phyloP scores from a whole-genome alignment of 2,329 filamentous ascomycete species.

The Aspergillus sp. region DNA sequence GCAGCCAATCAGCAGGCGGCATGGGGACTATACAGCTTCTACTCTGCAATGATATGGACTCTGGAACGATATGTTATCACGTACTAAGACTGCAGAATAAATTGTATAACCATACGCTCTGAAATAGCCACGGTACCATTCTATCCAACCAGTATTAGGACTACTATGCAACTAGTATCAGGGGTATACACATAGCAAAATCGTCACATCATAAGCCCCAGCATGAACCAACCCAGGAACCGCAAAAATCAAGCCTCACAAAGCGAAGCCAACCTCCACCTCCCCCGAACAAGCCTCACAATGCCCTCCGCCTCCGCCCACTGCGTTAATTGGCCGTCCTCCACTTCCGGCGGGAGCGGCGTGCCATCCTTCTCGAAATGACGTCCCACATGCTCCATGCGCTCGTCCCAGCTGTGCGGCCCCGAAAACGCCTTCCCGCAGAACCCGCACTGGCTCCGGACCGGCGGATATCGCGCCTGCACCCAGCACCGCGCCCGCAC shows the following conservation, averaged over 20 bases:
- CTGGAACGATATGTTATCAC: too few species aligned
- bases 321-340: slow-evolving; percentile 3
- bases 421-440: slow-evolving; percentile 57
- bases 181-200: slow-evolving; percentile 3
- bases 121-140: too few species aligned
- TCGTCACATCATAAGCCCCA: slow-evolving; percentile 4
- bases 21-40: too few species aligned
- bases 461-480: slow-evolving; percentile 54
- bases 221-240: slow-evolving; percentile 4
- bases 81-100: too few species aligned
- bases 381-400: slow-evolving; percentile 78
- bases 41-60: too few species aligned
- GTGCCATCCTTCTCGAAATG: slow-evolving; percentile 59
- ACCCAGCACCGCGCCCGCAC: slow-evolving; percentile 52
- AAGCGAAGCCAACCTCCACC: slow-evolving; percentile 15
- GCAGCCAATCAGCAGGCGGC: too few species aligned
- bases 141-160: too few species aligned
- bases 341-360: not conserved
- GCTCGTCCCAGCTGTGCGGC: slow-evolving; percentile 60
- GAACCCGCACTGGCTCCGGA: slow-evolving; percentile 49
- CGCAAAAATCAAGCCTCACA: slow-evolving; percentile 13
- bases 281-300: slow-evolving; percentile 3
- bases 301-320: slow-evolving; percentile 2
- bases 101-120: too few species aligned
- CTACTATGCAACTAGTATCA: too few species aligned